Conservation (phyloP, 495 filamentous ascomycete species). For the Lasiosphaeria miniovina region DNA sequence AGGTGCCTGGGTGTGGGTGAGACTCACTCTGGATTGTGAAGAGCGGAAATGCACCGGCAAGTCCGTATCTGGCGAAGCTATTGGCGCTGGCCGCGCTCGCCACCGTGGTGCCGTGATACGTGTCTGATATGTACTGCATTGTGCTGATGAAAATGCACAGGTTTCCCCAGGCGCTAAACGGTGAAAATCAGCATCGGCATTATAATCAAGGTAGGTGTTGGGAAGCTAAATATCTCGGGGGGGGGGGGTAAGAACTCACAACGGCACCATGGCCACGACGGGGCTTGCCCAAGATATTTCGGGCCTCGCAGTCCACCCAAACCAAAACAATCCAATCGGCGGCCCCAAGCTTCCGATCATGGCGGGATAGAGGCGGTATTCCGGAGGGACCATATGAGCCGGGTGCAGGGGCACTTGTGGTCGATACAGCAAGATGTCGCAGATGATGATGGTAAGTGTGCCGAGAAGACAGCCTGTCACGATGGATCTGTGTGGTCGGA, state of each 20-base stretch:
- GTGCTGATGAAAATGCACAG: conserved; percentile 32
- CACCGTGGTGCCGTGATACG: conserved; percentile 54
- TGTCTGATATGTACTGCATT: conserved; percentile 54
- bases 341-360: conserved; percentile 59
- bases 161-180: conserved; percentile 53
- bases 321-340: conserved; percentile 51
- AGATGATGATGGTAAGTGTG: conserved; percentile 41
- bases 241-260: conserved; percentile 24
- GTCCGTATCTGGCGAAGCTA: conserved; percentile 58
- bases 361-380: conserved; percentile 55
- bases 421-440: conserved; percentile 43
- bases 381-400: conserved; percentile 41
- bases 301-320: conserved; percentile 45
- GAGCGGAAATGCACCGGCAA: conserved; percentile 65
- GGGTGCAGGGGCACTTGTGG: conserved; percentile 31
- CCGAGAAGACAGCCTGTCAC: conserved; percentile 55
- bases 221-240: not conserved
- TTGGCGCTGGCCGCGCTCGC: conserved; percentile 63
- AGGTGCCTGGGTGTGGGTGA: not conserved
- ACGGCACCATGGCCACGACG: conserved; percentile 54
- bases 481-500: conserved; percentile 29
- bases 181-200: too few species aligned
- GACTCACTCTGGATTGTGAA: conserved; percentile 56
- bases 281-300: conserved; percentile 44
- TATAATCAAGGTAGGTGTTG: too few species aligned